Base-by-base conservation (phyloP, 148 eudicot genomes). In the Rhododendron molle region DNA sequence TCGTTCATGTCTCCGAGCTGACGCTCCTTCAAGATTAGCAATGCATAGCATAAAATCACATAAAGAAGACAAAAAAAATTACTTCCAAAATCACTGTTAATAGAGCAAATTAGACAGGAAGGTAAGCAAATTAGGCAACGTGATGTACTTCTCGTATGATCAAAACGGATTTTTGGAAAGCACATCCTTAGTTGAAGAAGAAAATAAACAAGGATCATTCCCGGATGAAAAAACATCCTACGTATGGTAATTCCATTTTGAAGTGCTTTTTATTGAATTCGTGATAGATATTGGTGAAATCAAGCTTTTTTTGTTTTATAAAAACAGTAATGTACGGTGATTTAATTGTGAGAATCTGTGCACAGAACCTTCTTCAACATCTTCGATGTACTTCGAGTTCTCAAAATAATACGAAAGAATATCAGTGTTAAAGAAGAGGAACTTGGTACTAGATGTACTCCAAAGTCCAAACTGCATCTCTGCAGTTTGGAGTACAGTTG, bases 1-100 rank as follows among this genome's bases (percentile, higher is more conserved):
- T 95, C 91, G 92, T 94, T 96, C 79, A 96, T 84, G 90, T 96
- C 98, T 76, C 99, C 98, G 28, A 94, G 97, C 32, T 94, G 95
- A 81, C 99, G 95, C 88, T 95, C 99, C 99, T 96, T 89, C 81
- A 80, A 83, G 14, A 46, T 2, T 36, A 76, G 74, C 8, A 28
- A 14, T 47, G 32, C 16, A 73, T 26, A 36, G 13, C 30, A 44
- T 67, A 32, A 56, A 74, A 50, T 21, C 56, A 76, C 23, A 36
- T 32, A n/a, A 18, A 32, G 7, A 12, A 54, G 13, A 76, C 9
- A 23, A 52, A 32, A 72, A 7, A 67, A 14, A 32, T 73, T 7
- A 69, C 40, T 52, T 20, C 4, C 36, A 72, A 14, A 72, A 30
- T 73, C 10, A 32, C 44, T 16, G 44, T 16, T 36, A 15, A 34